A percentile compares a stretch with the other conserved stretches of the same genome.
These are phyloP conservation scores for Mesembryanthemum crystallinum DNA, from an alignment of 148 eudicot species.

Conservation along the genomic window DNA sequence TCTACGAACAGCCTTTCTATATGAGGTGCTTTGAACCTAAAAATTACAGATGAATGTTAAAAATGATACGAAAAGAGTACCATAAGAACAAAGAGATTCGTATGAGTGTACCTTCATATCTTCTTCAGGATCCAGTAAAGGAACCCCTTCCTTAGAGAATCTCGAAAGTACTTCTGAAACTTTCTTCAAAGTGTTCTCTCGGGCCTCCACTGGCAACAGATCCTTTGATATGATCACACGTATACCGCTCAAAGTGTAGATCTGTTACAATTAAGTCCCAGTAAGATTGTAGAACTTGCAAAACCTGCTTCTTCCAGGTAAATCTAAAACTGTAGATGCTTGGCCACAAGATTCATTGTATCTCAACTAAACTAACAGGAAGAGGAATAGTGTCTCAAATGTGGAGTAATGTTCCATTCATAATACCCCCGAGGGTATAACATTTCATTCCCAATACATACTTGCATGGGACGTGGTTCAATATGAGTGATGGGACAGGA, in stretches of 20 bases:
- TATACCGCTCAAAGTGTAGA: constrained; percentile 63
- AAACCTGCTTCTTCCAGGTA: neutral
- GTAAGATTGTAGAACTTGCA: constrained; percentile 6
- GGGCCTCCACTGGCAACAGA: constrained; percentile 77
- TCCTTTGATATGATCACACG: constrained; percentile 78
- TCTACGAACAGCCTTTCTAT: constrained; percentile 77
- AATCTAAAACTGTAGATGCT: neutral
- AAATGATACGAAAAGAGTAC: neutral
- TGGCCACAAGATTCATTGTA: neutral
- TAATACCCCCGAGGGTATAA: neutral
- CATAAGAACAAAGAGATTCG: neutral
- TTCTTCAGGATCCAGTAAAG: constrained; percentile 91
- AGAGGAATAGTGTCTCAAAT: neutral
- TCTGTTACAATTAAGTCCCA: constrained; percentile 38
- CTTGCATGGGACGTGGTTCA: no score
- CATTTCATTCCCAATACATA: neutral
- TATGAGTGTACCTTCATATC: constrained; percentile 73
- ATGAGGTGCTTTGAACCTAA: constrained; percentile 79
- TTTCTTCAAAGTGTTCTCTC: constrained; percentile 87
- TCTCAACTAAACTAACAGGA: neutral
- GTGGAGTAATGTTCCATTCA: neutral
- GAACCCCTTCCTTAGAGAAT: constrained; percentile 77
- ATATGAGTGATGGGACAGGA: no score
- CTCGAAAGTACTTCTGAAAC: constrained; percentile 79
- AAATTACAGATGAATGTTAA: constrained; percentile 13